These are phyloP conservation scores for Leucocoprinus sp. DNA, from an alignment of 768 basidiomycete species.

Conservation along the genomic window DNA sequence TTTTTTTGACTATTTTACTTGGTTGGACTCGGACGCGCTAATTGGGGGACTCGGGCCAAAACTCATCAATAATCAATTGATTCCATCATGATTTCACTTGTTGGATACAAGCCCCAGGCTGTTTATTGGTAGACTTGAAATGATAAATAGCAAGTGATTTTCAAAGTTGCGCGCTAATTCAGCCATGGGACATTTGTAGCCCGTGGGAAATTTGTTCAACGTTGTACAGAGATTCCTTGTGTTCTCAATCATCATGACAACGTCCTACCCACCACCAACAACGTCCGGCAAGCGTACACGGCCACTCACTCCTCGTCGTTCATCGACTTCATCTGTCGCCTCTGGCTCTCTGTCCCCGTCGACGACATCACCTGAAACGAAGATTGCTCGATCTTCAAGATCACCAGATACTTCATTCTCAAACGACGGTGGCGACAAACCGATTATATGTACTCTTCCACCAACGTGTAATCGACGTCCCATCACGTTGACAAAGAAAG, in stretches of 20 bases:
- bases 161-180: slow-evolving; percentile 47
- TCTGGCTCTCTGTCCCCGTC: slow-evolving; percentile 11
- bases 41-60: no score
- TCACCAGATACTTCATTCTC: not conserved
- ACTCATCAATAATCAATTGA: no score
- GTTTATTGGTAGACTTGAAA: no score
- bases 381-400: slow-evolving; percentile 20
- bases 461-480: slow-evolving; percentile 72
- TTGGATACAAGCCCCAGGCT: no score
- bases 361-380: slow-evolving; percentile 9
- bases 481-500: slow-evolving; percentile 56
- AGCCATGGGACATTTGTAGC: slow-evolving; percentile 54
- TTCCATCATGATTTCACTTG: no score
- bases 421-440: not conserved
- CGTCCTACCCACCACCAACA: slow-evolving; percentile 6
- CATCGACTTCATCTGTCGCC: slow-evolving; percentile 23
- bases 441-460: slow-evolving; percentile 57
- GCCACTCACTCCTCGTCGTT: slow-evolving; percentile 25
- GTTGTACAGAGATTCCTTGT: not conserved
- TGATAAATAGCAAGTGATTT: no score
- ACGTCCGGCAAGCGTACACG: slow-evolving; percentile 21
- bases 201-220: not conserved
- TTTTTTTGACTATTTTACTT: no score
- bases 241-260: not conserved
- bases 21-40: no score